A percentile compares a stretch with the other conserved stretches of the same genome.
Evolutionary conservation across 345 rosid species (phyloP).

Genomic region (Populus euphratica): DNA sequence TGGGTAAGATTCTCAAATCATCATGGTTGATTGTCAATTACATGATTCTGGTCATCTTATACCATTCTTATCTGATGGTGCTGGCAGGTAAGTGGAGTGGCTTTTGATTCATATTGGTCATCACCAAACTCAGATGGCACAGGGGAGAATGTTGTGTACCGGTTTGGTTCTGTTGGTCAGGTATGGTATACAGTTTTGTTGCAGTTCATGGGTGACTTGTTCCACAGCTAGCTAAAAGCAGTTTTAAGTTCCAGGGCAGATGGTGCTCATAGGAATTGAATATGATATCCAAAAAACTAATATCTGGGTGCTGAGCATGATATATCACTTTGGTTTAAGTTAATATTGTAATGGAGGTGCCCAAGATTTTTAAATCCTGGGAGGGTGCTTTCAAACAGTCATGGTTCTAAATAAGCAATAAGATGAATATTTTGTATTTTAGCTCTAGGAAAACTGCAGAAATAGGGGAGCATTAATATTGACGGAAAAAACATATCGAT

Average conservation of each 20-base stretch:
- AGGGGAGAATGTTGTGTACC: slow-evolving; percentile 80
- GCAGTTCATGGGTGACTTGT: not conserved
- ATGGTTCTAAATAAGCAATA: not conserved
- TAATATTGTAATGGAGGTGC: not conserved
- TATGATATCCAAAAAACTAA: not conserved
- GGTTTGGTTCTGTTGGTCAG: slow-evolving; percentile 99
- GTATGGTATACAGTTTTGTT: slow-evolving; percentile 33
- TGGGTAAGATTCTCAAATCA: slow-evolving; percentile 62
- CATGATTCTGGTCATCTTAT: slow-evolving; percentile 17
- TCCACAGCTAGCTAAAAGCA: not conserved
- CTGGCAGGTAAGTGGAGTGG: slow-evolving; percentile 97
- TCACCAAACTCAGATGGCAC: slow-evolving; percentile 81
- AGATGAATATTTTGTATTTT: not conserved
- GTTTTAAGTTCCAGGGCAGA: not conserved
- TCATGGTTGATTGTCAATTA: slow-evolving; percentile 5
- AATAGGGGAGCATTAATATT: not conserved
- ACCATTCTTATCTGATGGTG: slow-evolving; percentile 25
- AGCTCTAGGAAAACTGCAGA: not conserved
- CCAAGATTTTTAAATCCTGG: not conserved
- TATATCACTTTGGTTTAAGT: not conserved
- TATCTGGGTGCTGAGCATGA: not conserved
- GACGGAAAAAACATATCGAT: not conserved
- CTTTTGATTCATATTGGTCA: slow-evolving; percentile 96
- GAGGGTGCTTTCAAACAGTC: not conserved
- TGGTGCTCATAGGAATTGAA: not conserved